Conservation (phyloP, 345 rosid species). For the Turritis glabra region DNA sequence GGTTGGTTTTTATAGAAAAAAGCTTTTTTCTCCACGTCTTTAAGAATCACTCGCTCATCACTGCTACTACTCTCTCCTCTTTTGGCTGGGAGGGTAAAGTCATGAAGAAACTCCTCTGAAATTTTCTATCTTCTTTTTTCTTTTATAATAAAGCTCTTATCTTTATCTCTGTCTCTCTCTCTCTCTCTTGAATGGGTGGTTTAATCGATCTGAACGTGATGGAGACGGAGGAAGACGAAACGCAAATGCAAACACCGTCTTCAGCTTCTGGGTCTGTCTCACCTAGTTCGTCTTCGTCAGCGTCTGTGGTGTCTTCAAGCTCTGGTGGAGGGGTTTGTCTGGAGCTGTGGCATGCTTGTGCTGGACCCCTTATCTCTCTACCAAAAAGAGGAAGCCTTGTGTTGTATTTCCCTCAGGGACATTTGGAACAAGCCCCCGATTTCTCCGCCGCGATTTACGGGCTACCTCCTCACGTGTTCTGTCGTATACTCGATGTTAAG, state of each 20-base stretch:
- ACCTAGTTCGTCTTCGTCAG: constrained; percentile 60
- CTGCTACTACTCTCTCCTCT: constrained; percentile 25
- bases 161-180: neutral
- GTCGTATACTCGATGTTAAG: constrained; percentile 93
- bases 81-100: constrained; percentile 29
- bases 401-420: constrained; percentile 94
- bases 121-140: neutral
- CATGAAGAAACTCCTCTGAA: constrained; percentile 35
- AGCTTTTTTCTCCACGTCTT: constrained; percentile 18
- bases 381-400: constrained; percentile 84
- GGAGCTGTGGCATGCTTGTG: constrained; percentile 99
- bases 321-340: constrained; percentile 62
- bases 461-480: constrained; percentile 76
- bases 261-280: constrained; percentile 57
- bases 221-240: constrained; percentile 79
- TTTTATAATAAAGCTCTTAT: neutral
- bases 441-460: constrained; percentile 61
- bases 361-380: constrained; percentile 92
- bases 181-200: constrained; percentile 56
- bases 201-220: constrained; percentile 93
- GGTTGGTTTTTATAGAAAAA: constrained; percentile 19
- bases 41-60: constrained; percentile 30
- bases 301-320: constrained; percentile 41
- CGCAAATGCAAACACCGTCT: constrained; percentile 65
- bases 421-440: constrained; percentile 80